phyloP scores from a whole-genome alignment of 1,284 basidiomycete species.

The Melampsora abietis-canadensis region DNA sequence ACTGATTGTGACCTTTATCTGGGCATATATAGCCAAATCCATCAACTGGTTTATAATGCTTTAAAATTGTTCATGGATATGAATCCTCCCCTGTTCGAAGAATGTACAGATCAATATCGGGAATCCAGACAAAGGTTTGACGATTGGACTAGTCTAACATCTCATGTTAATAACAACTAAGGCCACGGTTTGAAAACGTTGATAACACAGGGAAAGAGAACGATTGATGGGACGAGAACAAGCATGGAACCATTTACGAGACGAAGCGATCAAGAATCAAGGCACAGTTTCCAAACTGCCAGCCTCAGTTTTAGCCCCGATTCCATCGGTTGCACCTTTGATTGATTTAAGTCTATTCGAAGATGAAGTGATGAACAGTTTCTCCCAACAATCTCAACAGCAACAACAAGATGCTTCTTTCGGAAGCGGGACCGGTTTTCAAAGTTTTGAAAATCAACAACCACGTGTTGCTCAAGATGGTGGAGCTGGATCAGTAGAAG shows the following conservation, averaged over 20 bases:
- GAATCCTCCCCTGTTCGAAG: slow-evolving; percentile 91
- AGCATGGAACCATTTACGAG: slow-evolving; percentile 48
- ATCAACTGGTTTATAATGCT: slow-evolving; percentile 98
- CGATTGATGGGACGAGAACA: slow-evolving; percentile 46
- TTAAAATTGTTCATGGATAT: slow-evolving; percentile 99
- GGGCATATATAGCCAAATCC: slow-evolving; percentile 73
- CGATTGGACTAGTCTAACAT: slow-evolving; percentile 41
- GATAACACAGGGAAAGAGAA: slow-evolving; percentile 46
- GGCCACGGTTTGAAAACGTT: neutral
- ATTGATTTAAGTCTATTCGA: slow-evolving; percentile 45
- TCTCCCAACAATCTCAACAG: slow-evolving; percentile 33
- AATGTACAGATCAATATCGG: slow-evolving; percentile 89
- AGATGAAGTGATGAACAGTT: slow-evolving; percentile 36
- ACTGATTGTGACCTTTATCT: slow-evolving; percentile 26
- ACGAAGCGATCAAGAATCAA: slow-evolving; percentile 47
- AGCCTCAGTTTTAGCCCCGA: slow-evolving; percentile 35
- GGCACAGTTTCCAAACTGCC: slow-evolving; percentile 14
- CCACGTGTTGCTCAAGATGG: neutral
- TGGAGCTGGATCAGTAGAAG: neutral
- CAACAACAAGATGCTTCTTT: slow-evolving; percentile 27
- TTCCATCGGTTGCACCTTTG: slow-evolving; percentile 21
- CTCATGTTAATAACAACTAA: neutral
- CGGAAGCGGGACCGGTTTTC: neutral
- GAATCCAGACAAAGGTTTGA: slow-evolving; percentile 77
- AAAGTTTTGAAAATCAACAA: neutral